phyloP scores from a whole-genome alignment of 2,329 filamentous ascomycete species.

The Didymosphaeria variabile region DNA sequence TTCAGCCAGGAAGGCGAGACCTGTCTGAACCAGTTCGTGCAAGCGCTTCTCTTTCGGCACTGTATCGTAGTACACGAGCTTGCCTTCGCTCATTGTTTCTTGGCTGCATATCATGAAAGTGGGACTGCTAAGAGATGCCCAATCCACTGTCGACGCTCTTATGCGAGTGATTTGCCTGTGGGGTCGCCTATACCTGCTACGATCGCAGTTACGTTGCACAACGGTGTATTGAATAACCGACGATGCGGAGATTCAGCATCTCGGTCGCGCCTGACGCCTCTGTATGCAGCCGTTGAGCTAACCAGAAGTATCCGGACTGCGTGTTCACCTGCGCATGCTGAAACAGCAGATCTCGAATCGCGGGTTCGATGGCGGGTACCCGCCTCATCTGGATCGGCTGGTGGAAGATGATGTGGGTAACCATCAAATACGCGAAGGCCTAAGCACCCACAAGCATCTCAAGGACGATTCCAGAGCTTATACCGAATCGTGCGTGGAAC shows the following conservation, averaged over 20 bases:
- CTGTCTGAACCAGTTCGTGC: conserved; percentile 32
- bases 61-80: conserved; percentile 16
- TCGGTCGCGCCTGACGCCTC: conserved; percentile 22
- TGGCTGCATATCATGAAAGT: conserved; percentile 16
- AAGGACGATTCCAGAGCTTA: background rate
- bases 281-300: conserved; percentile 22
- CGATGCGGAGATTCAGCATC: conserved; percentile 14
- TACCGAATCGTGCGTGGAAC: background rate
- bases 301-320: conserved; percentile 15
- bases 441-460: background rate
- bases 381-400: conserved; percentile 28
- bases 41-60: conserved; percentile 27
- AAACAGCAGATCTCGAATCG: conserved; percentile 17
- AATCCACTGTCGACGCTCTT: conserved; percentile 16
- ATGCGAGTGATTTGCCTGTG: conserved; percentile 27
- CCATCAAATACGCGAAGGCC: background rate
- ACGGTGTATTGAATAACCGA: conserved; percentile 24
- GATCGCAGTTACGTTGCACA: conserved; percentile 21
- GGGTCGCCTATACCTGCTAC: conserved; percentile 17
- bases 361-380: conserved; percentile 22
- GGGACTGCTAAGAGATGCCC: conserved; percentile 12
- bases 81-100: conserved; percentile 15
- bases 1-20: conserved; percentile 26
- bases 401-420: conserved; percentile 7
- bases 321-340: conserved; percentile 19